These are phyloP conservation scores for Nicotiana sylvestris DNA, from an alignment of 257 asterid genomes.

Conservation along the genomic window DNA sequence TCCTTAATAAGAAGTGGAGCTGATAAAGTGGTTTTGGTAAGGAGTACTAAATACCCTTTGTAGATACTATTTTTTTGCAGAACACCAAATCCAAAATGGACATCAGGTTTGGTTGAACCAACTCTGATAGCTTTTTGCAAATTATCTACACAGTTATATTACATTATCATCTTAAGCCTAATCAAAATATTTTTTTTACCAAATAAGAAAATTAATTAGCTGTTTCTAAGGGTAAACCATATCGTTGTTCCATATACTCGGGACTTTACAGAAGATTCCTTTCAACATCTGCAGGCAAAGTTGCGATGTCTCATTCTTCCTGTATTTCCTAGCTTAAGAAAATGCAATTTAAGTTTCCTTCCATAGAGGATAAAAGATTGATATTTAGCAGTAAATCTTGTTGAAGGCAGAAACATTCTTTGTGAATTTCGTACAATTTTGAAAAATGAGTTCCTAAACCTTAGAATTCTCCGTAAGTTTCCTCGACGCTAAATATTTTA, in stretches of 20 bases:
- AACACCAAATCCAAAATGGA: conserved; percentile 5
- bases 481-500: not conserved
- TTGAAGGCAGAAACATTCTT: not conserved
- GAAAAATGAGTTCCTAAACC: not conserved
- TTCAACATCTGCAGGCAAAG: not conserved
- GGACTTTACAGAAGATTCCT: not conserved
- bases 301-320: not conserved
- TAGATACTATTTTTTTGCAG: not conserved
- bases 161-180: not conserved
- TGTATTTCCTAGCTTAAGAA: not conserved
- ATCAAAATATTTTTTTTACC: not conserved
- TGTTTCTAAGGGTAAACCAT: not conserved
- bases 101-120: not conserved
- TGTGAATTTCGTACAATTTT: not conserved
- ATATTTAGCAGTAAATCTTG: not conserved
- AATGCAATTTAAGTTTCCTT: not conserved
- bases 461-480: not conserved
- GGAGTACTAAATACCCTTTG: not conserved
- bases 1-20: conserved; percentile 35
- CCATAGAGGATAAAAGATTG: not conserved
- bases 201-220: not conserved
- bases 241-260: not conserved
- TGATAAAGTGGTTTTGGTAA: conserved; percentile 47
- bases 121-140: not conserved
- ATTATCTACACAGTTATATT: not conserved